These are phyloP conservation scores for Raddia distichophylla DNA, from an alignment of 176 grass and related monocot genomes.

Conservation along the genomic window DNA sequence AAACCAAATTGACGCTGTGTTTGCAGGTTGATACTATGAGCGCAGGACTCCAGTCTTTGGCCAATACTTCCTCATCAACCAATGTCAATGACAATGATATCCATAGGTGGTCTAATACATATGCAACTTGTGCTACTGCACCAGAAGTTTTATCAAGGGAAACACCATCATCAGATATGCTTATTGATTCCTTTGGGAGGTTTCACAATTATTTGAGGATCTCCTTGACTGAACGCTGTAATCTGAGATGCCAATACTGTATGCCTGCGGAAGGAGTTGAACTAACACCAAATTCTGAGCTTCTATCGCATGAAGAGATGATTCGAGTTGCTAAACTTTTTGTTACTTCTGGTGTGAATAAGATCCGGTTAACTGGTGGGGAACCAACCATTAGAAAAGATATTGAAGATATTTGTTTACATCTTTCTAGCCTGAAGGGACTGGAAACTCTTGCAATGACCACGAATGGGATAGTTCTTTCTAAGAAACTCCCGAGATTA, in stretches of 20 bases:
- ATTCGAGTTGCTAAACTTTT: conserved; percentile 73
- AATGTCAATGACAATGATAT: conserved; percentile 20
- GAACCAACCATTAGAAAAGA: conserved; percentile 92
- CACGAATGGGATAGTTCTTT: conserved; percentile 79
- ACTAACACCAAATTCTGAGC: conserved; percentile 66
- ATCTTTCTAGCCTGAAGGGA: conserved; percentile 80
- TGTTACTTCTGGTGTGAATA: conserved; percentile 79
- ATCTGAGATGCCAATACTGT: conserved; percentile 87
- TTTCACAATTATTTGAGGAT: conserved; percentile 88
- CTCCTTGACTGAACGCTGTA: conserved; percentile 84
- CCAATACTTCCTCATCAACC: conserved; percentile 5
- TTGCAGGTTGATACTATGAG: conserved; percentile 43
- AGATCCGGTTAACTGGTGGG: conserved; percentile 87
- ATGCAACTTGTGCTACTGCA: conserved; percentile 45
- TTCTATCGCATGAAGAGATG: conserved; percentile 73
- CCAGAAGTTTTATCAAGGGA: conserved; percentile 43
- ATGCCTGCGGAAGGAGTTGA: conserved; percentile 90
- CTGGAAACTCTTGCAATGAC: conserved; percentile 92
- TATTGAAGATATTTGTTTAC: conserved; percentile 84
- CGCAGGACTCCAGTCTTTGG: conserved; percentile 24
- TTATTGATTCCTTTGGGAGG: conserved; percentile 86
- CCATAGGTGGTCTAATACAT: conserved; percentile 27
- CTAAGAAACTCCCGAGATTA: conserved; percentile 83
- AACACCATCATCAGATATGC: conserved; percentile 54
- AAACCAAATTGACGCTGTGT: background rate